Percentiles rank a stretch among this genome's conserved stretches.
Conservation (phyloP, 140 eudicot genomes). For the Stevia rebaudiana region DNA sequence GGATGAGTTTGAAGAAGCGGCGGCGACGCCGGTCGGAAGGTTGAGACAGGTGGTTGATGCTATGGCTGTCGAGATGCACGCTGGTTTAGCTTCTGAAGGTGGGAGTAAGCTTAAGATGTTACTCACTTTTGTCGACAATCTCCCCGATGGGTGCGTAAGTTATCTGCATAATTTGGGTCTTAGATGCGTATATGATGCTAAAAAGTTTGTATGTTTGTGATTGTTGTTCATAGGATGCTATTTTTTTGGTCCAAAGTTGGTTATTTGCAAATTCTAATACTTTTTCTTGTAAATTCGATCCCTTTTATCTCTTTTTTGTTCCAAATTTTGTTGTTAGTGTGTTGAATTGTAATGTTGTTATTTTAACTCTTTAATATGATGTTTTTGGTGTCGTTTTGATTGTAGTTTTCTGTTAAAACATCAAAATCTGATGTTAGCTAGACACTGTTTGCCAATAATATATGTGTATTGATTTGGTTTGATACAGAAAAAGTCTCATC, state of each 20-base stretch:
- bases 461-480: slow-evolving; percentile 4
- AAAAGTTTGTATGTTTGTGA: neutral
- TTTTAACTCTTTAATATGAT: neutral
- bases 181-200: neutral
- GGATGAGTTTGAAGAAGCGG: slow-evolving; percentile 56
- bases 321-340: neutral
- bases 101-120: slow-evolving; percentile 91
- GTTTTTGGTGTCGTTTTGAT: neutral
- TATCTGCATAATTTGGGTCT: neutral
- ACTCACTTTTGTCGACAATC: slow-evolving; percentile 63
- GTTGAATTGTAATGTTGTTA: neutral
- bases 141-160: slow-evolving; percentile 59
- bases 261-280: neutral
- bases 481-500: slow-evolving; percentile 9
- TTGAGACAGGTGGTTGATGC: slow-evolving; percentile 83
- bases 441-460: neutral
- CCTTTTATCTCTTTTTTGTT: neutral
- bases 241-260: neutral
- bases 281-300: slow-evolving; percentile 5
- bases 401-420: slow-evolving; percentile 7
- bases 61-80: slow-evolving; percentile 97
- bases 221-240: neutral
- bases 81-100: slow-evolving; percentile 87
- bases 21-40: slow-evolving; percentile 48
- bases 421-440: slow-evolving; percentile 4